A percentile compares a stretch with the other conserved stretches of the same genome.
These are phyloP conservation scores for Skeletonema marinoi DNA, from an alignment of 108 stramenopile genomes.

Conservation along the genomic window DNA sequence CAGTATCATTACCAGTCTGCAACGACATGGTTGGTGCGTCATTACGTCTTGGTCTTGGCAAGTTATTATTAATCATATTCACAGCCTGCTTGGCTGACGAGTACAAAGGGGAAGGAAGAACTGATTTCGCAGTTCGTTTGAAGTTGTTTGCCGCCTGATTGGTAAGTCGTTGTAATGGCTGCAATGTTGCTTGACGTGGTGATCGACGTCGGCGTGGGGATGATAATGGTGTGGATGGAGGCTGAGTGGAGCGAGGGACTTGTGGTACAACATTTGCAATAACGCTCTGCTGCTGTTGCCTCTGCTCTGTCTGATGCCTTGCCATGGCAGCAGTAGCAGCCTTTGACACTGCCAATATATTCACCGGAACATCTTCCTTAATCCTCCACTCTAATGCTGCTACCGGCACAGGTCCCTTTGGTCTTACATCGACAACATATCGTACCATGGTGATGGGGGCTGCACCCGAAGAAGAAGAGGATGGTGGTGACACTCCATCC, in stretches of 20 bases:
- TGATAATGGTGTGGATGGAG: background rate
- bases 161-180: conserved; percentile 13
- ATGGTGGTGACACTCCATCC: conserved; percentile 1
- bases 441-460: conserved; percentile 57
- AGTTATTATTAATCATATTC: background rate
- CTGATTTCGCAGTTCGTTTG: conserved; percentile 23
- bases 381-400: conserved; percentile 94
- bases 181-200: background rate
- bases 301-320: background rate
- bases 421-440: conserved; percentile 86
- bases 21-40: background rate
- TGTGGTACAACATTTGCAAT: background rate
- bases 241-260: background rate
- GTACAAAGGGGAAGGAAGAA: conserved; percentile 11
- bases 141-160: conserved; percentile 4
- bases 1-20: background rate
- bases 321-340: conserved; percentile 46
- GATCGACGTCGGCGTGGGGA: background rate
- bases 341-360: conserved; percentile 84
- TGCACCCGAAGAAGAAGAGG: background rate
- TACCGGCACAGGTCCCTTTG: conserved; percentile 94
- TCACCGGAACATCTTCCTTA: conserved; percentile 92
- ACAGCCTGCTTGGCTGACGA: conserved; percentile 15
- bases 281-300: background rate
- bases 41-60: background rate